Evolutionary conservation across 306 rosid genomes (phyloP).

Genomic region (Lagenaria siceraria): DNA sequence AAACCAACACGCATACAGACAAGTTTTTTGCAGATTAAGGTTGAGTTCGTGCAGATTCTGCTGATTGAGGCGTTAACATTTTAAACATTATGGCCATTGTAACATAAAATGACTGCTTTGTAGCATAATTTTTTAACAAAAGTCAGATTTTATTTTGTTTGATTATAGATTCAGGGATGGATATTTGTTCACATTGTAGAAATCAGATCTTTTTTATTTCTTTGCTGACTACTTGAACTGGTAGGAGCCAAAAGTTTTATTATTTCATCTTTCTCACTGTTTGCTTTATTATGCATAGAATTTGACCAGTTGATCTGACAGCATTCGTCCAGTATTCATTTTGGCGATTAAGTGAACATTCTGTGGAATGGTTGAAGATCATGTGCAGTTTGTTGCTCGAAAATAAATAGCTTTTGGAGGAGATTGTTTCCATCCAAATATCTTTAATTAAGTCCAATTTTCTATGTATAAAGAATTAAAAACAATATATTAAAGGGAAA

Average conservation of each 20-base stretch:
- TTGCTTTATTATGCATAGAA: not conserved
- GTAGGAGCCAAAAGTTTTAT: not conserved
- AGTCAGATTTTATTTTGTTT: not conserved
- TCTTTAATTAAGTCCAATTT: no score
- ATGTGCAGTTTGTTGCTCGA: no score
- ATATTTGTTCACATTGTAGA: not conserved
- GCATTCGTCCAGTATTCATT: not conserved
- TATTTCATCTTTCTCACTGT: not conserved
- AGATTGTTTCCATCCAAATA: no score
- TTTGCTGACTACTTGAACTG: not conserved
- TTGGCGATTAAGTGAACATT: no score
- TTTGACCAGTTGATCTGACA: not conserved
- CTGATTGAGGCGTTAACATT: not conserved
- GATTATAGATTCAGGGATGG: not conserved
- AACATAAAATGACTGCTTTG: not conserved
- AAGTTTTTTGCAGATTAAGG: not conserved
- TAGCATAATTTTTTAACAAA: not conserved
- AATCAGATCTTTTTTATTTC: not conserved
- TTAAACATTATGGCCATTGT: not conserved
- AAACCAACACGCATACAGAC: not conserved
- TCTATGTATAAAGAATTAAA: no score
- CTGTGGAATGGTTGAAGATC: no score
- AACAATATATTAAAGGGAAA: no score
- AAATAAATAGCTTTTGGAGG: no score
- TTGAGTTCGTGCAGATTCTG: not conserved